Percentiles rank a stretch among this genome's conserved stretches.
These are phyloP conservation scores for Tripterygium wilfordii DNA, from an alignment of 177 flowering plant species.

Conservation along the genomic window DNA sequence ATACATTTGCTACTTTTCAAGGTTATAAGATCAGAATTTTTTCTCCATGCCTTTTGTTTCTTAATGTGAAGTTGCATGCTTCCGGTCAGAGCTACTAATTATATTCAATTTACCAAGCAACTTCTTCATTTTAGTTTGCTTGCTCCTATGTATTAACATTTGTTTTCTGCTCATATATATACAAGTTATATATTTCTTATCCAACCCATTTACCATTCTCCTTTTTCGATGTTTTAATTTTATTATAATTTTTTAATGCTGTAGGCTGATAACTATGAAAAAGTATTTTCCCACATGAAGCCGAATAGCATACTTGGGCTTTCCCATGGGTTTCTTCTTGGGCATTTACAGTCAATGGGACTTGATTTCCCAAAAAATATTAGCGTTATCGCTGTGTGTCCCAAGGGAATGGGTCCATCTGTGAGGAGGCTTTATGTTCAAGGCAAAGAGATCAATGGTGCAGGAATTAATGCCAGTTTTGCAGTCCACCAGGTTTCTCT, in stretches of 20 bases:
- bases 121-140: too few relatives aligned
- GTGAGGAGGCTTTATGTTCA: constrained; percentile 95
- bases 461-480: constrained; percentile 96
- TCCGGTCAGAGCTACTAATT: too few relatives aligned
- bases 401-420: constrained; percentile 99
- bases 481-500: constrained; percentile 84
- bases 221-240: not conserved
- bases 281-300: constrained; percentile 91
- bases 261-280: constrained; percentile 95
- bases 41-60: too few relatives aligned
- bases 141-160: too few relatives aligned
- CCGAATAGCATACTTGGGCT: constrained; percentile 97
- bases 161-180: too few relatives aligned
- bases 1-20: too few relatives aligned
- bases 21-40: too few relatives aligned
- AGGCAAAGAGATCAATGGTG: constrained; percentile 92
- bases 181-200: too few relatives aligned
- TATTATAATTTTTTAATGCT: not conserved
- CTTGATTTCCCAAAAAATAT: constrained; percentile 87
- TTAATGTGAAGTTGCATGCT: too few relatives aligned
- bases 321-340: constrained; percentile 96
- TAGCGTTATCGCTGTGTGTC: constrained; percentile 96
- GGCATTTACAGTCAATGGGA: constrained; percentile 87
- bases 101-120: too few relatives aligned
- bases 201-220: too few relatives aligned